Base-by-base conservation (phyloP, 139 green algal genomes). In the Pleodorina starrii region DNA sequence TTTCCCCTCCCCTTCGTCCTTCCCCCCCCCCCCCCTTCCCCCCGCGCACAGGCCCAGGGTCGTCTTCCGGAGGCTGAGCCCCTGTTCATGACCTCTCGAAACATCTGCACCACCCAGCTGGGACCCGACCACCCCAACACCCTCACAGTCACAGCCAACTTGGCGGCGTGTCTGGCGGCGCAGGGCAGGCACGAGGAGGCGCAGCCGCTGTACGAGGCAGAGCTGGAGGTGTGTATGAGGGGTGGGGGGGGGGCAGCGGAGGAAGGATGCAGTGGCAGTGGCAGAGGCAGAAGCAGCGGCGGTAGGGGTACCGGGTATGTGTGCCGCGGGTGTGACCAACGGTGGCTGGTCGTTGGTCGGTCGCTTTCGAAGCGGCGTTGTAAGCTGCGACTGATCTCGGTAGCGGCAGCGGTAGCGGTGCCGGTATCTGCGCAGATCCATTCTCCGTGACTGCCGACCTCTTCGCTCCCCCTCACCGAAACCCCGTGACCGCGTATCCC, bases 111-210 rank as follows among this genome's bases (percentile, higher is more conserved):
- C 63, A 68, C 25, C 32, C n/a, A 79, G 63, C 82, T 88, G 36
- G 79, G 87, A 25, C 36, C 54, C 46, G 66, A 91, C 19, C 87
- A 91, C 54, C 79, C 79, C 51, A 79, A 88, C 79, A 68, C 79
- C 40, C 66, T 85, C 48, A 66, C 48, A 38, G 54, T 82, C 19
- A 78, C 57, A 38, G 57, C 74, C 57, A 91, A 89, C 81, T 54
- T 91, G 42, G 88, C 71, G 36, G 36, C 46, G 36, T 86, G 88
- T 84, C 32, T 89, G 42, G 36, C 40, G 29, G 78, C 59, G 29
- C 88, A 91, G 66, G 74, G 81, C 11, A 46, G 72, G 27, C 72
- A 85, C 16, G 51, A 17, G 57, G 88, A 91, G 50, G 88, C 82
- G 44, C 71, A 66, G 54, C 72, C 81, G 59, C 32, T 91, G 72